Base-by-base conservation (phyloP, 2,329 filamentous ascomycete species). In the Aspergillus vadensis region DNA sequence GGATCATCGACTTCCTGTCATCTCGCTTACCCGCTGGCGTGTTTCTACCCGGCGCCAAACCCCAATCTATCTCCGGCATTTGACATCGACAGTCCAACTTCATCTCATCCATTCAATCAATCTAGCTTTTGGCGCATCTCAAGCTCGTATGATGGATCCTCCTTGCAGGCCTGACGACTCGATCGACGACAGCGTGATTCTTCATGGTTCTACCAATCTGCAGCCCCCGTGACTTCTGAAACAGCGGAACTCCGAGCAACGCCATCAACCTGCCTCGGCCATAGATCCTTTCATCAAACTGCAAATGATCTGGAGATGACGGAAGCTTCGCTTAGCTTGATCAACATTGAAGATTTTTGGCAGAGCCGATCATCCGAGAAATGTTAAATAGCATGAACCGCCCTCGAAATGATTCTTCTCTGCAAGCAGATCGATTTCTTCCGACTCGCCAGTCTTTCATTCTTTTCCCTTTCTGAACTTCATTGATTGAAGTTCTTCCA, bases 401-500 rank as follows among this genome's bases (percentile, higher is more conserved):
- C 15, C 25, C 25, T 5, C 10, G 25, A 19, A 7, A 8, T 19
- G 3, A 4, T 17, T 30, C n/a, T 32, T 12, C 10, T 5, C 53
- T 12, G 19, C 50, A 55, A 27, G 14, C 10, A 12, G 25, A 10
- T 21, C 21, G 12, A 17, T 47, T 41, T 41, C 30, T 47, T 32
- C 39, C 3, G 10, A 5, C n/a, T 25, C 43, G 12, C 2, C 17
- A 21, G 21, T 43, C 25, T 9, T 55, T 55, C 39, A 15, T 36
- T 55, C 39, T 14, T 44, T 47, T 47, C n/a, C 9, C 30, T 14
- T 30, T 36, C 4, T 47, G 25, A 39, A 21, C 53, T 55, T 47
- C 53, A 55, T 47, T 55, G 53, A 55, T 15, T 55, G 53, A 47
- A 55, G 53, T 55, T 25, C 39, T 19, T 47, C 41, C 52, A 41